Percentiles rank a stretch among this genome's conserved stretches.
Conservation (phyloP, 768 basidiomycete genomes). For the Lactifluus echinatus region DNA sequence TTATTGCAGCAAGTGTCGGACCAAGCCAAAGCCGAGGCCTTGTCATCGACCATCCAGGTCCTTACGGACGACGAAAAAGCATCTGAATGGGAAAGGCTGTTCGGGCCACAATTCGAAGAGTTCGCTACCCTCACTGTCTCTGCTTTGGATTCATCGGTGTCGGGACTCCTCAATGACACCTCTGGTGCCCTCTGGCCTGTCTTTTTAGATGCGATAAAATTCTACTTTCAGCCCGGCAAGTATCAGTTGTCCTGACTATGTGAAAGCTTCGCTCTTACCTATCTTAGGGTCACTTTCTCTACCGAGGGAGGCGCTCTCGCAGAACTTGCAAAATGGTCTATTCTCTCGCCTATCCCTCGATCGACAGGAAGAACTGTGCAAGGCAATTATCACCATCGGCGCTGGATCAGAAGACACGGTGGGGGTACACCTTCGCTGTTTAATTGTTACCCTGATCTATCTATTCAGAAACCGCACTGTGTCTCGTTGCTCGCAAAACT, state of each 20-base stretch:
- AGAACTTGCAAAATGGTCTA: conserved; percentile 44
- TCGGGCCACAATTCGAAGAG: conserved; percentile 32
- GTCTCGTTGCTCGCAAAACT: conserved; percentile 41
- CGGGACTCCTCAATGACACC: conserved; percentile 37
- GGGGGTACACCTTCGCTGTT: conserved; percentile 21
- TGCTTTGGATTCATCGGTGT: conserved; percentile 43
- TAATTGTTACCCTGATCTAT: not conserved
- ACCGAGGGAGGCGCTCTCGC: conserved; percentile 35
- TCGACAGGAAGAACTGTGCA: conserved; percentile 47
- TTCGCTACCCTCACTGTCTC: conserved; percentile 32
- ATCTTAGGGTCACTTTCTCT: conserved; percentile 33
- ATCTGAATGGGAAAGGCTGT: conserved; percentile 20
- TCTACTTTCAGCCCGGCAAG: conserved; percentile 41
- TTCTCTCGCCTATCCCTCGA: conserved; percentile 45
- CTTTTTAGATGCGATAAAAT: conserved; percentile 37
- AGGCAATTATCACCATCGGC: conserved; percentile 47
- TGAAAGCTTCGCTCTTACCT: conserved; percentile 5
- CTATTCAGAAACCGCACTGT: conserved; percentile 26
- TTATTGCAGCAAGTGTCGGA: conserved; percentile 41
- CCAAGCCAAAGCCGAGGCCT: conserved; percentile 39
- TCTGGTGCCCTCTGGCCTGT: conserved; percentile 41
- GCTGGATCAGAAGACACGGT: conserved; percentile 42
- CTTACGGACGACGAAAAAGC: conserved; percentile 23
- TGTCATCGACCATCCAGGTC: conserved; percentile 49
- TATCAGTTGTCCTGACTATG: not conserved